Evolutionary conservation across 2,329 filamentous ascomycete species (phyloP).

Genomic region (Seiridium cupressi): DNA sequence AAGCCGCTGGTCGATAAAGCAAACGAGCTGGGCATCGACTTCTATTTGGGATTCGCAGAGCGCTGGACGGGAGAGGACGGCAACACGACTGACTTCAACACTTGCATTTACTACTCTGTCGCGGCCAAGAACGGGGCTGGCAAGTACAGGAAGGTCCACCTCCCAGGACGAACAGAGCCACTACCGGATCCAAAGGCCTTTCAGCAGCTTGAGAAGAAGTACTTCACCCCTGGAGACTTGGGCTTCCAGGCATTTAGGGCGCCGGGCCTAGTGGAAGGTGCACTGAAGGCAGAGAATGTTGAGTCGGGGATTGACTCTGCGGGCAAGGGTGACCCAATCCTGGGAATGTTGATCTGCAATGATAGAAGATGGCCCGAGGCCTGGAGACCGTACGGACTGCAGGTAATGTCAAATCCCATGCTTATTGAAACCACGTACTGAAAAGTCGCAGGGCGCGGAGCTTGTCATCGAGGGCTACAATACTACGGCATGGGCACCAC

Average conservation of each 20-base stretch:
- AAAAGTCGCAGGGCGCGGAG: slow-evolving; percentile 28
- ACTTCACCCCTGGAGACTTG: slow-evolving; percentile 50
- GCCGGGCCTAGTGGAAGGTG: slow-evolving; percentile 39
- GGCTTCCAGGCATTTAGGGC: slow-evolving; percentile 53
- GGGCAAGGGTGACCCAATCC: slow-evolving; percentile 46
- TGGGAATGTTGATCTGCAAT: slow-evolving; percentile 57
- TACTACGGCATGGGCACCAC: slow-evolving; percentile 45
- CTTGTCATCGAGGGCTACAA: slow-evolving; percentile 43
- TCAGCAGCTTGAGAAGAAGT: slow-evolving; percentile 55
- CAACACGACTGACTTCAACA: slow-evolving; percentile 44
- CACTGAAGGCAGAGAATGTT: slow-evolving; percentile 29
- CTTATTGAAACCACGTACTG: neutral
- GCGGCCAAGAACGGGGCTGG: slow-evolving; percentile 36
- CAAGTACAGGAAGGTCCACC: slow-evolving; percentile 56
- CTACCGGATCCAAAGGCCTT: slow-evolving; percentile 44
- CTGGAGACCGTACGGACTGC: slow-evolving; percentile 50
- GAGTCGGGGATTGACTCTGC: slow-evolving; percentile 15
- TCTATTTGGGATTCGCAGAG: slow-evolving; percentile 53
- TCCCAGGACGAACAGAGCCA: slow-evolving; percentile 52
- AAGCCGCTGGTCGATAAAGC: slow-evolving; percentile 49
- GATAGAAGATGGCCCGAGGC: slow-evolving; percentile 53
- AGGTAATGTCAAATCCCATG: slow-evolving; percentile 35
- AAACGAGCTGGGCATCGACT: slow-evolving; percentile 43
- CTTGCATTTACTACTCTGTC: slow-evolving; percentile 49
- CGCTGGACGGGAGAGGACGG: slow-evolving; percentile 35